Conservation (phyloP, 2,329 filamentous ascomycete species). For the Pseudophaeomoniella oleicola region DNA sequence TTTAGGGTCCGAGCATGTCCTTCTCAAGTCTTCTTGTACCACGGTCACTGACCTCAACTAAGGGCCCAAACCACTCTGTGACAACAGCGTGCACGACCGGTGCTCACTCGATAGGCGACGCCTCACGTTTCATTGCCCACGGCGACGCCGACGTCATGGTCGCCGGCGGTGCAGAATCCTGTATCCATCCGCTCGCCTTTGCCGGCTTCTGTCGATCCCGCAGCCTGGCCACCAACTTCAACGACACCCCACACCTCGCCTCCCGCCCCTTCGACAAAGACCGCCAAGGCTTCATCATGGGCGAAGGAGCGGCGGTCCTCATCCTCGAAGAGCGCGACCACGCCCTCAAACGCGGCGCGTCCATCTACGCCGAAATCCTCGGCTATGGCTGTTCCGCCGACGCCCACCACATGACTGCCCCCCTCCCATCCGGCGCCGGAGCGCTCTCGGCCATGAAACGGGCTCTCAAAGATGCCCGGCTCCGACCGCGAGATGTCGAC, state of each 20-base stretch:
- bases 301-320: conserved; percentile 78
- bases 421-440: conserved; percentile 66
- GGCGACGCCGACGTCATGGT: conserved; percentile 93
- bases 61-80: conserved; percentile 81
- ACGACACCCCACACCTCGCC: conserved; percentile 52
- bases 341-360: conserved; percentile 61
- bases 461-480: conserved; percentile 56
- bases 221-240: conserved; percentile 71
- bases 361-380: conserved; percentile 74
- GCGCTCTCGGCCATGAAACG: conserved; percentile 74
- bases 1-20: conserved; percentile 39
- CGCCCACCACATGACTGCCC: conserved; percentile 86
- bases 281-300: conserved; percentile 77
- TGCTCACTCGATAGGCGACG: conserved; percentile 87
- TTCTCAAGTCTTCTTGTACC: neutral
- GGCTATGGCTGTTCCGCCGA: conserved; percentile 88
- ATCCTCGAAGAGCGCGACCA: conserved; percentile 84
- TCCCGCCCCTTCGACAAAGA: conserved; percentile 77
- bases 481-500: conserved; percentile 58
- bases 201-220: conserved; percentile 81
- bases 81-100: conserved; percentile 96
- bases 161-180: conserved; percentile 88
- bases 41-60: neutral
- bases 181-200: conserved; percentile 85
- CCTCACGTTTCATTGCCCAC: conserved; percentile 77